phyloP scores from a whole-genome alignment of 2,329 filamentous ascomycete species.

The Mollisia scopiformis region DNA sequence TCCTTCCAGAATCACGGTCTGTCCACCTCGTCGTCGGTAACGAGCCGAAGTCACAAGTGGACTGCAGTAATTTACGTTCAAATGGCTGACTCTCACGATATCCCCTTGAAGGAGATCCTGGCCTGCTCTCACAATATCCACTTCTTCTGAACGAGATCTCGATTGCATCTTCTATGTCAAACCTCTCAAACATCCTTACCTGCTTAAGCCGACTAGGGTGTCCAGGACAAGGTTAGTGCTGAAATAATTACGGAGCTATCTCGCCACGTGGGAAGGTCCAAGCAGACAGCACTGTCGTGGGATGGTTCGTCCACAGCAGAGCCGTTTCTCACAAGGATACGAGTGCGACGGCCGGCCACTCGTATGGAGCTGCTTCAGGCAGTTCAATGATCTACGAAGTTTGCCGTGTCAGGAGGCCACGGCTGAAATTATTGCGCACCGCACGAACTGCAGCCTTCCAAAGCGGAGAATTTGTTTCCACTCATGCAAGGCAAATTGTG shows the following conservation, averaged over 20 bases:
- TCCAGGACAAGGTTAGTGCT: neutral
- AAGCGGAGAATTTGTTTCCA: neutral
- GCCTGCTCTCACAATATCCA: no score
- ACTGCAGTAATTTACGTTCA: no score
- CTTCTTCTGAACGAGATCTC: no score
- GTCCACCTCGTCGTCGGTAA: neutral
- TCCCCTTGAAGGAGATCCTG: no score
- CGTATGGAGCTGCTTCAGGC: neutral
- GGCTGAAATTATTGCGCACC: neutral
- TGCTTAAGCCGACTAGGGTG: neutral
- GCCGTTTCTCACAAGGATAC: neutral
- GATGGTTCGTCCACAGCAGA: neutral
- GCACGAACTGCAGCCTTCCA: neutral
- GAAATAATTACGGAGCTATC: neutral
- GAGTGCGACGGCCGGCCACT: neutral
- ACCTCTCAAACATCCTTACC: no score
- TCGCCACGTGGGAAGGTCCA: constrained; percentile 9
- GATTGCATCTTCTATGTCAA: no score
- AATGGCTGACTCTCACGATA: no score
- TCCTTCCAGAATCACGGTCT: constrained; percentile 1
- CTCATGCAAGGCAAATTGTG: constrained; percentile 1
- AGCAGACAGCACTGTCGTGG: constrained; percentile 1
- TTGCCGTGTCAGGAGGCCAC: neutral
- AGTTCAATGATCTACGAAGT: constrained; percentile 2
- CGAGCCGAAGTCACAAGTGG: neutral